Conservation (phyloP, 75 land plant species). For the Selaginella tamariscina region DNA sequence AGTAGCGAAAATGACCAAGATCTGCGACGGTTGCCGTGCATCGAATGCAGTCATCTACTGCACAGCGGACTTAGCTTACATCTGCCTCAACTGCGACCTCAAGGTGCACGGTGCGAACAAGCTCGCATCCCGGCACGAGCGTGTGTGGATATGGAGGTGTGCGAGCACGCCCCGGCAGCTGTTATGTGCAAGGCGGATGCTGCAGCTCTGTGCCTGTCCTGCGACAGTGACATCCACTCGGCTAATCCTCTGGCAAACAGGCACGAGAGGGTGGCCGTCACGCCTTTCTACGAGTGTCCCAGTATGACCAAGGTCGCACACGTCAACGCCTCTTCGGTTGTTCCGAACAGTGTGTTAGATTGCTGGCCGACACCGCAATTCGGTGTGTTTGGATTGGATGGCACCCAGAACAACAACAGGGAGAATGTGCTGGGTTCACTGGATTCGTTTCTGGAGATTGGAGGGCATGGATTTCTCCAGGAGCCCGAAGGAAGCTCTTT, state of each 20-base stretch:
- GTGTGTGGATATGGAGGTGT: slow-evolving; percentile 10
- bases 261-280: slow-evolving; percentile 7
- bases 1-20: neutral
- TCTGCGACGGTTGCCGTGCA: slow-evolving; percentile 1
- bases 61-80: slow-evolving; percentile 5
- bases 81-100: slow-evolving; percentile 6
- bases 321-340: neutral
- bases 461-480: neutral
- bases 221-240: slow-evolving; percentile 12
- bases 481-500: neutral
- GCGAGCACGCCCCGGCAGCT: slow-evolving; percentile 11
- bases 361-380: neutral
- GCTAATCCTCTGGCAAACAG: slow-evolving; percentile 3
- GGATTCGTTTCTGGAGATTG: neutral
- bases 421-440: neutral
- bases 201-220: slow-evolving; percentile 4
- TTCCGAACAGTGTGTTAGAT: neutral
- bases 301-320: slow-evolving; percentile 7
- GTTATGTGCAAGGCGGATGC: slow-evolving; percentile 13
- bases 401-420: too few relatives aligned
- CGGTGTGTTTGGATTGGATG: too few relatives aligned
- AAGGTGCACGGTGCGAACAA: slow-evolving; percentile 10
- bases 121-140: slow-evolving; percentile 5
- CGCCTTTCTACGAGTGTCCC: slow-evolving; percentile 4
- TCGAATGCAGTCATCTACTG: slow-evolving; percentile 1